A percentile compares a stretch with the other conserved stretches of the same genome.
These are phyloP conservation scores for Vaccinium myrtillus DNA, from an alignment of 148 eudicot species.

Conservation along the genomic window DNA sequence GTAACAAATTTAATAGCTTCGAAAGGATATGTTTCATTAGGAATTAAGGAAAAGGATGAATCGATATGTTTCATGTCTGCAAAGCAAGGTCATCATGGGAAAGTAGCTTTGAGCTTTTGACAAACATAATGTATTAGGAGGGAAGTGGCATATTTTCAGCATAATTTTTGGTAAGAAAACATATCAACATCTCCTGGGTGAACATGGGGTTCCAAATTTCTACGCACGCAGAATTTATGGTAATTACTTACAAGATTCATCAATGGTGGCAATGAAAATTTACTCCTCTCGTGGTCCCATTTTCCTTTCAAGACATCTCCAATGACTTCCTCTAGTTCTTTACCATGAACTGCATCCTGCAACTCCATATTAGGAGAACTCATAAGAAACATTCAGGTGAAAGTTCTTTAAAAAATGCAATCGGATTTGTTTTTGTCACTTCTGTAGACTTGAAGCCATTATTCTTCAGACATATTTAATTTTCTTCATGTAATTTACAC, in stretches of 20 bases:
- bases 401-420: neutral
- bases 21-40: no score
- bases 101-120: neutral
- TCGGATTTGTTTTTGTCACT: neutral
- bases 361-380: conserved; percentile 15
- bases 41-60: neutral
- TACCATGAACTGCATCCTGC: conserved; percentile 58
- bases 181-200: neutral
- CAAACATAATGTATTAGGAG: neutral
- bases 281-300: conserved; percentile 90
- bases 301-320: conserved; percentile 61
- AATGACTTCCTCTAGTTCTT: conserved; percentile 59
- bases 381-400: neutral
- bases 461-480: neutral
- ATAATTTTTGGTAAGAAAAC: neutral
- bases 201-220: neutral
- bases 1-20: no score
- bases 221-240: neutral
- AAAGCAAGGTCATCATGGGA: neutral
- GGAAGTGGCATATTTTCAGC: neutral
- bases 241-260: conserved; percentile 76
- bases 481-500: neutral
- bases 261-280: conserved; percentile 77
- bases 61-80: neutral
- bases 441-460: neutral